A percentile compares a stretch with the other conserved stretches of the same genome.
These are phyloP conservation scores for Geotrichum histeridarum DNA, from an alignment of 1,139 yeast genomes.

Conservation along the genomic window DNA sequence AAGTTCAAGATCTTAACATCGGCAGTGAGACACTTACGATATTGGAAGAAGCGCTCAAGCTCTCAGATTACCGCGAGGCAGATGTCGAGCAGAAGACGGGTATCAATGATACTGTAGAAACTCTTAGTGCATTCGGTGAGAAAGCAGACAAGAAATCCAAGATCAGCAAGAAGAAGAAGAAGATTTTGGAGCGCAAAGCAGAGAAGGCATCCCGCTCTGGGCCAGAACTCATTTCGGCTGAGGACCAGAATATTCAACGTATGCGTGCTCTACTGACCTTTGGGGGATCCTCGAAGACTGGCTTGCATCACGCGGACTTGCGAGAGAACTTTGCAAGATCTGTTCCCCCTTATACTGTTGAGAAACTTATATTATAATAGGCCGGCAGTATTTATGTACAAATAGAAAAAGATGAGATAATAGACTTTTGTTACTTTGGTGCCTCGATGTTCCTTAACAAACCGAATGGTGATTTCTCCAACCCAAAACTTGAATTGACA, in stretches of 20 bases:
- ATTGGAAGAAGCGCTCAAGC: constrained; percentile 47
- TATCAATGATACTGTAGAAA: constrained; percentile 9
- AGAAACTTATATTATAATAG: constrained; percentile 27
- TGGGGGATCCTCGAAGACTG: constrained; percentile 15
- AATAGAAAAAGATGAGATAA: background rate
- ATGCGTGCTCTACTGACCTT: constrained; percentile 20
- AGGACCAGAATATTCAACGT: constrained; percentile 25
- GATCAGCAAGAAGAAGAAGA: constrained; percentile 27
- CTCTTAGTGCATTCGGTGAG: constrained; percentile 13
- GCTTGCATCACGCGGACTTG: constrained; percentile 33
- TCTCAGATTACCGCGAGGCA: constrained; percentile 28
- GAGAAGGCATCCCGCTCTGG: constrained; percentile 24
- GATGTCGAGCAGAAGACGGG: constrained; percentile 21
- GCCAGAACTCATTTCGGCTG: constrained; percentile 22
- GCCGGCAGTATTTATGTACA: background rate
- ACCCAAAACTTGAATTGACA: too few species aligned
- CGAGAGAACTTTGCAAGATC: constrained; percentile 32
- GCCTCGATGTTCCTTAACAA: too few species aligned
- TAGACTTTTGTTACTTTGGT: too few species aligned
- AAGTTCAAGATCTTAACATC: constrained; percentile 47
- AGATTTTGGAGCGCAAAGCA: constrained; percentile 18
- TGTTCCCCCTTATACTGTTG: constrained; percentile 30
- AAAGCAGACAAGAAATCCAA: constrained; percentile 13
- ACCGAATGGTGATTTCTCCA: too few species aligned
- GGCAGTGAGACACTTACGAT: constrained; percentile 54